These are phyloP conservation scores for Marsdenia floribunda DNA, from an alignment of 257 asterid species.

Conservation along the genomic window DNA sequence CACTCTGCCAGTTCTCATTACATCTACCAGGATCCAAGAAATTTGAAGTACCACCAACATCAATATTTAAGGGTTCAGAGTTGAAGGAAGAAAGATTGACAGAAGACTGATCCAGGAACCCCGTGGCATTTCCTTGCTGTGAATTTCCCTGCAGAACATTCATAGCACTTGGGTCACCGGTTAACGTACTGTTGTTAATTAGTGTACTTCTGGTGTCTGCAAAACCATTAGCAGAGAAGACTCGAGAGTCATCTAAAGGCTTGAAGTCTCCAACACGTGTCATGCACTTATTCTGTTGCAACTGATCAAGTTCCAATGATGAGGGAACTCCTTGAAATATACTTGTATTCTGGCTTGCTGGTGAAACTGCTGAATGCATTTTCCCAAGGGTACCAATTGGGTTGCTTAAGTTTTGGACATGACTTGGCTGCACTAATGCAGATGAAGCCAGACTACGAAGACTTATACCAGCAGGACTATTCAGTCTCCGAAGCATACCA, in stretches of 20 bases:
- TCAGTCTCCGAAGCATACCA: constrained; percentile 69
- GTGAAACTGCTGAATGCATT: constrained; percentile 38
- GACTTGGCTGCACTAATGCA: constrained; percentile 47
- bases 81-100: constrained; percentile 38
- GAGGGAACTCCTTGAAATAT: constrained; percentile 56
- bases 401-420: constrained; percentile 43
- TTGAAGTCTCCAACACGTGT: constrained; percentile 27
- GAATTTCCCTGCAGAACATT: constrained; percentile 42
- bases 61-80: constrained; percentile 36
- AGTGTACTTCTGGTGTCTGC: constrained; percentile 28
- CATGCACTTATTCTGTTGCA: constrained; percentile 38
- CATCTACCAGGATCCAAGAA: constrained; percentile 48
- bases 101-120: constrained; percentile 42
- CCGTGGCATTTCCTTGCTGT: constrained; percentile 40
- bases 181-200: constrained; percentile 32
- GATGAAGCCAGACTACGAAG: constrained; percentile 40
- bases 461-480: constrained; percentile 51
- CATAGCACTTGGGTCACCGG: constrained; percentile 27
- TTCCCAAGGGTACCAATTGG: constrained; percentile 39
- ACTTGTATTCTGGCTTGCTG: constrained; percentile 35
- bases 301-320: constrained; percentile 52
- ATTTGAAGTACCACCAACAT: constrained; percentile 37
- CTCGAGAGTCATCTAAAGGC: constrained; percentile 37
- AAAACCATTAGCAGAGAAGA: constrained; percentile 38
- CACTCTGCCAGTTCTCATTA: constrained; percentile 40